Conservation (phyloP, 2,329 filamentous ascomycete genomes). For the Aspergillus sp. region DNA sequence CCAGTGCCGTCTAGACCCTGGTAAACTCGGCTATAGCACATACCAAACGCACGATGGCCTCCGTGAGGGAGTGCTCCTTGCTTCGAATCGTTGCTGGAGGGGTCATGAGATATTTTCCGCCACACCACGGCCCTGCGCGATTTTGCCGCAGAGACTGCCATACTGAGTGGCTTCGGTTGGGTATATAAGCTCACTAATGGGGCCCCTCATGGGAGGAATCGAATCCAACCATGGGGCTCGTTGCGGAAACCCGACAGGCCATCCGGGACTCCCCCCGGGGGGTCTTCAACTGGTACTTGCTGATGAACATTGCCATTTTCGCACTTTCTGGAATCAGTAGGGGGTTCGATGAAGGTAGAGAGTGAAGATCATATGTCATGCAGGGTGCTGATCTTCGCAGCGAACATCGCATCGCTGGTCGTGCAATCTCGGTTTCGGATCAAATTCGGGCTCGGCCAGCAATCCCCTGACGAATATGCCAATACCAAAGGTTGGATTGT, state of each 20-base stretch:
- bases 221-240: conserved; percentile 20
- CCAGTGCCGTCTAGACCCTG: neutral
- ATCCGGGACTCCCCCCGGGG: conserved; percentile 21
- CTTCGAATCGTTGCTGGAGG: neutral
- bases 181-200: neutral
- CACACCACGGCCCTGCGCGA: neutral
- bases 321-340: conserved; percentile 24
- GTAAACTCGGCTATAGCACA: neutral
- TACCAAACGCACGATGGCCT: neutral
- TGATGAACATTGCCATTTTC: conserved; percentile 24
- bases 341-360: conserved; percentile 24
- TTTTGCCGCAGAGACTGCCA: neutral
- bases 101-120: neutral
- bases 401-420: conserved; percentile 25
- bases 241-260: conserved; percentile 21
- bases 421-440: conserved; percentile 18
- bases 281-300: conserved; percentile 25
- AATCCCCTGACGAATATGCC: conserved; percentile 20
- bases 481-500: conserved; percentile 26
- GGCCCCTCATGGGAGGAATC: neutral
- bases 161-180: neutral
- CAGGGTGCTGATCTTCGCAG: conserved; percentile 1
- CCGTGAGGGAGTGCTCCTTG: neutral
- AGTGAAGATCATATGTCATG: too few species aligned
- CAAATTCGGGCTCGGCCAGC: conserved; percentile 18